Percentiles rank a stretch among this genome's conserved stretches.
Evolutionary conservation across 164 flowering plant species (phyloP).

Genomic region (Magnolia officinalis): DNA sequence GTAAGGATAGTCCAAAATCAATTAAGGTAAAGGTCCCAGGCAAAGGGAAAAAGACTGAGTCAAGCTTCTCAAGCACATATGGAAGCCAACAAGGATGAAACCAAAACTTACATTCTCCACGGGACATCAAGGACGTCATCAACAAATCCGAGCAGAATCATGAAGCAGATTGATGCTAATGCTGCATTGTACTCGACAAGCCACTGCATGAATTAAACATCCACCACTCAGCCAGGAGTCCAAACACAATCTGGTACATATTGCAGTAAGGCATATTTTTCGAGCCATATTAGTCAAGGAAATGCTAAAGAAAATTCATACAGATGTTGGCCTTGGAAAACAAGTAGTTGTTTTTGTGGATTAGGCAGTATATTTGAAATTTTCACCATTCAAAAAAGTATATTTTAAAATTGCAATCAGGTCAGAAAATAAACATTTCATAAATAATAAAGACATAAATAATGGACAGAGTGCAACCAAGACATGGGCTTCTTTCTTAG

Average conservation of each 20-base stretch:
- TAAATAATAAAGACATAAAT: not conserved
- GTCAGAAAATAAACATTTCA: too few species aligned
- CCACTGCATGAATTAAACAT: conserved; percentile 57
- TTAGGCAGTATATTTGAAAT: too few species aligned
- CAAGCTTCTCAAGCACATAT: conserved; percentile 1
- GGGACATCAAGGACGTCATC: conserved; percentile 97
- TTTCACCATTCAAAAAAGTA: too few species aligned
- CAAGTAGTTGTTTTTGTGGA: not conserved
- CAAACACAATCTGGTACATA: not conserved
- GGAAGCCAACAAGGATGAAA: conserved; percentile 4
- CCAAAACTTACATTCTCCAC: conserved; percentile 87
- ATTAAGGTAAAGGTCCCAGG: not conserved
- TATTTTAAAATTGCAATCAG: too few species aligned
- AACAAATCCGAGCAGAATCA: conserved; percentile 92
- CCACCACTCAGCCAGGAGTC: not conserved
- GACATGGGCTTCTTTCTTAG: not conserved
- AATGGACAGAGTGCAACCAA: not conserved
- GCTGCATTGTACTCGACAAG: conserved; percentile 97
- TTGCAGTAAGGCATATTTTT: not conserved
- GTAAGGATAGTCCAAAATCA: conserved; percentile 8
- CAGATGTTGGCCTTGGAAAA: not conserved
- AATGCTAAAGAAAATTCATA: not conserved
- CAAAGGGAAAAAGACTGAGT: not conserved
- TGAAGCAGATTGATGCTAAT: conserved; percentile 81
- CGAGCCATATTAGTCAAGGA: not conserved